Evolutionary conservation across 2,329 filamentous ascomycete genomes (phyloP).

Genomic region (Septoria petroselini): DNA sequence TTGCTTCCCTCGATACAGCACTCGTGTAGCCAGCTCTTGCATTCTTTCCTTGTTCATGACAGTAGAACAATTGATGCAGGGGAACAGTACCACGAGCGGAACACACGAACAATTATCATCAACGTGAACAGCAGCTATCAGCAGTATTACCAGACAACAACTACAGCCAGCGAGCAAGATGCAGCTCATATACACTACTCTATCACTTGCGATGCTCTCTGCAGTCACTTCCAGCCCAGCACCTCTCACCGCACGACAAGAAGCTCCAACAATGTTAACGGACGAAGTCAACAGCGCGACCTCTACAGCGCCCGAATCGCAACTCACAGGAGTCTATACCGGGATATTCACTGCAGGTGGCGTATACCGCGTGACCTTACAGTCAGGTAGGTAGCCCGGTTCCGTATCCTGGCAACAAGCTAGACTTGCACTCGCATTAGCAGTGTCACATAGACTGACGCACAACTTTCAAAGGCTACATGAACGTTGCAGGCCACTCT

Average conservation of each 20-base stretch:
- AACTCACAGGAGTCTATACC: conserved; percentile 4
- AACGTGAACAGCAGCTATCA: not conserved
- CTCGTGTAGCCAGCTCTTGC: too few species aligned
- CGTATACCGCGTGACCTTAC: conserved; percentile 6
- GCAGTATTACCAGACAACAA: not conserved
- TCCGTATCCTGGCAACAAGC: too few species aligned
- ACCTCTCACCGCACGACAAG: conserved; percentile 1
- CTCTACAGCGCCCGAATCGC: not conserved
- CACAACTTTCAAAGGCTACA: too few species aligned
- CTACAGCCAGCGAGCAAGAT: conserved; percentile 4
- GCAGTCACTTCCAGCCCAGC: conserved; percentile 14
- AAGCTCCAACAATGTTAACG: conserved; percentile 4
- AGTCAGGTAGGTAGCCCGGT: not conserved
- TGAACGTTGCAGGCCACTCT: conserved; percentile 23
- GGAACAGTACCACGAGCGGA: too few species aligned
- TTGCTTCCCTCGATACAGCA: too few species aligned
- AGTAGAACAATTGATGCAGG: too few species aligned
- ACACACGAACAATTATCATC: too few species aligned
- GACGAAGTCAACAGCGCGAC: not conserved
- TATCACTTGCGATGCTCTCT: conserved; percentile 7
- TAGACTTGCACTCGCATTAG: too few species aligned
- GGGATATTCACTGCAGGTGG: conserved; percentile 9
- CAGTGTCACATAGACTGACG: too few species aligned
- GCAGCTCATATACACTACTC: conserved; percentile 14
- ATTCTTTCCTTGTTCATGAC: too few species aligned